phyloP scores from a whole-genome alignment of 768 basidiomycete species.

The Psilocybe cyanescens region DNA sequence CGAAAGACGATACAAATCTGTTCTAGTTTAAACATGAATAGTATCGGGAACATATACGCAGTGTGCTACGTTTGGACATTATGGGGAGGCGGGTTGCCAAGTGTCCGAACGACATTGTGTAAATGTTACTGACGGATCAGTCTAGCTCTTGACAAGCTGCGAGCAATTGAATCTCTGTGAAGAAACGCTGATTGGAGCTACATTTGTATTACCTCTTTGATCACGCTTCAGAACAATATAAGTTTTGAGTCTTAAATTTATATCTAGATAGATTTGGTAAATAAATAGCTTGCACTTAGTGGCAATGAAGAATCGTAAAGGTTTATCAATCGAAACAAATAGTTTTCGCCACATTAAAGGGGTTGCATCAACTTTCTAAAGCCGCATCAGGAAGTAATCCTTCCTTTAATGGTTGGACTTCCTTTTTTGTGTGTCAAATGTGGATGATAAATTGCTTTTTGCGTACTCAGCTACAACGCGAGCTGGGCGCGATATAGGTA shows the following conservation, averaged over 20 bases:
- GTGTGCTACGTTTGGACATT: neutral
- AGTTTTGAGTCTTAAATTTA: too few relatives aligned
- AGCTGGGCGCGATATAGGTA: neutral
- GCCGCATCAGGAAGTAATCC: slow-evolving; percentile 24
- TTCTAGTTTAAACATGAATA: too few relatives aligned
- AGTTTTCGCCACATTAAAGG: neutral
- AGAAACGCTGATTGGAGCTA: too few relatives aligned
- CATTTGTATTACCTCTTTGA: too few relatives aligned
- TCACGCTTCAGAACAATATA: too few relatives aligned
- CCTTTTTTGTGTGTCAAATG: neutral
- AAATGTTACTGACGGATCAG: slow-evolving; percentile 5
- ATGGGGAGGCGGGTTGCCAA: neutral
- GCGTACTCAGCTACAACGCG: neutral
- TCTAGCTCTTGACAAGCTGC: neutral
- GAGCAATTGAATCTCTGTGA: neutral
- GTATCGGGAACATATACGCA: neutral
- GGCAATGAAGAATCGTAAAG: too few relatives aligned
- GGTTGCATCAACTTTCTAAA: neutral
- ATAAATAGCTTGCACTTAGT: too few relatives aligned
- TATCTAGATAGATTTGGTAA: too few relatives aligned
- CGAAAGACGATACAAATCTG: too few relatives aligned
- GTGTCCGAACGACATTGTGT: neutral
- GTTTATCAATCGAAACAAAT: neutral
- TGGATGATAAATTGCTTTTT: neutral
- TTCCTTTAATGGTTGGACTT: slow-evolving; percentile 18